Conservation (phyloP, 2,329 filamentous ascomycete species). For the Biscogniauxia mediterranea region DNA sequence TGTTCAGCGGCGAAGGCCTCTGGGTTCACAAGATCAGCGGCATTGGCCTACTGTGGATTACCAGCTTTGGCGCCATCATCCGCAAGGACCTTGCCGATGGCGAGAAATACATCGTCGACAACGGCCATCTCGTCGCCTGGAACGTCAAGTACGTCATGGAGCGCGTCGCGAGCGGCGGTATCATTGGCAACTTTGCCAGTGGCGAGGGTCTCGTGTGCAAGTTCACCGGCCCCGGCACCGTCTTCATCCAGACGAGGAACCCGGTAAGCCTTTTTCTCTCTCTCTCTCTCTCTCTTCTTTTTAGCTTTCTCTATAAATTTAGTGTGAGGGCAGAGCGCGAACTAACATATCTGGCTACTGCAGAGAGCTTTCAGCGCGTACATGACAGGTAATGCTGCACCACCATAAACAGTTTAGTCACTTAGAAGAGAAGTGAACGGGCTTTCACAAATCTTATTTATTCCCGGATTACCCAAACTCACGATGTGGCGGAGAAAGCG, state of each 20-base stretch:
- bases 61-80: conserved; percentile 92
- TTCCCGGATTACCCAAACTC: no score
- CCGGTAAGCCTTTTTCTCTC: conserved; percentile 48
- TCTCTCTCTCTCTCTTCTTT: conserved; percentile 2
- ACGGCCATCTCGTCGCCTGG: conserved; percentile 93
- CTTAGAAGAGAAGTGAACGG: not conserved
- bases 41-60: conserved; percentile 80
- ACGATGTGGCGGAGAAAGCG: no score
- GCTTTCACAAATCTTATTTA: not conserved
- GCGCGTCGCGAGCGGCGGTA: conserved; percentile 83
- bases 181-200: conserved; percentile 82
- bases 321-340: conserved; percentile 7
- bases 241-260: conserved; percentile 93
- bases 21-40: conserved; percentile 88
- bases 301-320: not conserved
- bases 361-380: conserved; percentile 54
- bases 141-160: conserved; percentile 93
- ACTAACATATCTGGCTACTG: not conserved
- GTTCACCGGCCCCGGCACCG: conserved; percentile 85
- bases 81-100: conserved; percentile 75
- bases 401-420: conserved; percentile 23
- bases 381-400: conserved; percentile 46
- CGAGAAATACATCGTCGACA: conserved; percentile 90
- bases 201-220: conserved; percentile 92
- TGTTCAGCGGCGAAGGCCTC: conserved; percentile 90